phyloP scores from a whole-genome alignment of 371 early-diverging fungal species.

The Mucor racemosus region DNA sequence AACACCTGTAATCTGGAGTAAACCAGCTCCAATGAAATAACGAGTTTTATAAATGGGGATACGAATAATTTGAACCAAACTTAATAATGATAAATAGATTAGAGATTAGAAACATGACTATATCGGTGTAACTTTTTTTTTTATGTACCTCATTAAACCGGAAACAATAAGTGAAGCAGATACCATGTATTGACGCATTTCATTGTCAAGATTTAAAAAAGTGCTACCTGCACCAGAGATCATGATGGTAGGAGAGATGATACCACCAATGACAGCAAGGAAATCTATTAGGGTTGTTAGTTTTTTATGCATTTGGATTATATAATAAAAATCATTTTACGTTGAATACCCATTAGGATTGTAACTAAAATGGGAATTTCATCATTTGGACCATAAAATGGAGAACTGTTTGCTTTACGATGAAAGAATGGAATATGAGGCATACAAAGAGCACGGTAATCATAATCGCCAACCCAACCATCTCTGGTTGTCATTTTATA shows the following conservation, averaged over 20 bases:
- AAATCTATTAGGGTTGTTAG: slow-evolving; percentile 29
- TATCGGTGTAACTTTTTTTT: neutral
- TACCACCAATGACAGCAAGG: slow-evolving; percentile 55
- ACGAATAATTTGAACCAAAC: slow-evolving; percentile 55
- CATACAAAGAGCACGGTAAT: slow-evolving; percentile 28
- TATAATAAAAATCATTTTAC: too few relatives aligned
- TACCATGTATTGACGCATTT: slow-evolving; percentile 55
- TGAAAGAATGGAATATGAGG: slow-evolving; percentile 25
- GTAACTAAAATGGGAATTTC: slow-evolving; percentile 23
- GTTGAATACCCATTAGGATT: slow-evolving; percentile 27
- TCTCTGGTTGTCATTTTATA: slow-evolving; percentile 17
- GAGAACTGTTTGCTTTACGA: slow-evolving; percentile 19
- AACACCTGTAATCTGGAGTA: slow-evolving; percentile 45
- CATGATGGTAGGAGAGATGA: slow-evolving; percentile 55
- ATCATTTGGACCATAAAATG: slow-evolving; percentile 29
- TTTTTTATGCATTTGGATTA: slow-evolving; percentile 15
- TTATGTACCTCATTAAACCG: slow-evolving; percentile 34
- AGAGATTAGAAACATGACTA: neutral
- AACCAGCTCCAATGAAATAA: slow-evolving; percentile 55
- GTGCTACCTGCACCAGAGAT: slow-evolving; percentile 53
- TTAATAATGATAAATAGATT: slow-evolving; percentile 15
- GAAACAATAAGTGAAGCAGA: slow-evolving; percentile 55
- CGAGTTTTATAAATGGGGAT: slow-evolving; percentile 50
- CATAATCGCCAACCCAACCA: slow-evolving; percentile 40
- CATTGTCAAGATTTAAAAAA: slow-evolving; percentile 50